These are phyloP conservation scores for Alternaria dauci DNA, from an alignment of 2,329 filamentous ascomycete species.

Conservation along the genomic window DNA sequence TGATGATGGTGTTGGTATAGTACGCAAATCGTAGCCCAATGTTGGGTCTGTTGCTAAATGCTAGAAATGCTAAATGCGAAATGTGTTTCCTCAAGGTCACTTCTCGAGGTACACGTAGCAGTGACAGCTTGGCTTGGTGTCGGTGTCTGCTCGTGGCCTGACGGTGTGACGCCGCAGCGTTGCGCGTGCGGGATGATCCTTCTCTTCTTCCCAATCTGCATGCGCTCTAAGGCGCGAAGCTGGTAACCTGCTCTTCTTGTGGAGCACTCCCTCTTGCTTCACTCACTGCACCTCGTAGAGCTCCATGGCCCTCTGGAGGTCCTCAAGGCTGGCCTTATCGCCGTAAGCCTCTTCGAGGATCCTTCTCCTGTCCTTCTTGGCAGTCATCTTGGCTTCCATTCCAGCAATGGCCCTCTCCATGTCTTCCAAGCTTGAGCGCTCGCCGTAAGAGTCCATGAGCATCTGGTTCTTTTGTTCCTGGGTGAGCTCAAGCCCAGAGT, in stretches of 20 bases:
- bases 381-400: constrained; percentile 38
- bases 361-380: constrained; percentile 47
- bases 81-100: constrained; percentile 12
- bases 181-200: constrained; percentile 15
- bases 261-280: background rate
- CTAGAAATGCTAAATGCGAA: constrained; percentile 8
- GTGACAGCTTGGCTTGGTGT: constrained; percentile 2
- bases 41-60: constrained; percentile 2
- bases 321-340: constrained; percentile 53
- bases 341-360: constrained; percentile 59
- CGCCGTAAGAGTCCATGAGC: constrained; percentile 43
- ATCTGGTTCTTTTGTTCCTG: constrained; percentile 44
- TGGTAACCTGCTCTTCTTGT: constrained; percentile 9
- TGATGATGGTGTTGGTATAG: constrained; percentile 7
- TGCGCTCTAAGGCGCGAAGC: constrained; percentile 16
- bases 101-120: constrained; percentile 19
- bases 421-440: constrained; percentile 44
- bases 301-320: constrained; percentile 56
- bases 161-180: constrained; percentile 23
- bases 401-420: constrained; percentile 45
- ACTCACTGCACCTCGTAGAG: constrained; percentile 54
- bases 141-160: constrained; percentile 13
- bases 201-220: constrained; percentile 9
- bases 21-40: constrained; percentile 4
- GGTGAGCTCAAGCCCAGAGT: constrained; percentile 31